Evolutionary conservation across 345 rosid genomes (phyloP).

Genomic region (Populus pruinosa): DNA sequence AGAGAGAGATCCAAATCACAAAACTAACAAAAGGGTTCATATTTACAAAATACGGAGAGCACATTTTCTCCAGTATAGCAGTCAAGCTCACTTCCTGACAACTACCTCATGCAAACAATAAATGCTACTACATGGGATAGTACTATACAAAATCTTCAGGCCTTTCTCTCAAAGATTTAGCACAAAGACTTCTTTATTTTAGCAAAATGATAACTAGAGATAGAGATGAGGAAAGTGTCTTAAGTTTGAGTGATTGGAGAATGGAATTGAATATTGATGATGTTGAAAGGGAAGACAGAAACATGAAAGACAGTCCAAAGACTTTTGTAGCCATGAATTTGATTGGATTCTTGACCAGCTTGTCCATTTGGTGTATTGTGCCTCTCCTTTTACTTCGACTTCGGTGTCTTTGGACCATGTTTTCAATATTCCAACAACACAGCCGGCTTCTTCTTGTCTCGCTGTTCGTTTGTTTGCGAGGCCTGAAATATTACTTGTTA

Average conservation of each 20-base stretch:
- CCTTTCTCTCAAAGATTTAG: background rate
- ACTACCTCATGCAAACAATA: background rate
- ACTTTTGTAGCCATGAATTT: background rate
- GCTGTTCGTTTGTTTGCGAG: background rate
- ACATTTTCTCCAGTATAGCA: constrained; percentile 4
- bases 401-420: background rate
- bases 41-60: background rate
- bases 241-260: background rate
- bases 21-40: constrained; percentile 4
- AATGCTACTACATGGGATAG: background rate
- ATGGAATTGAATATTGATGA: background rate
- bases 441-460: background rate
- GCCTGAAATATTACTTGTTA: accelerated
- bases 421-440: background rate
- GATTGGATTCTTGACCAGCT: background rate
- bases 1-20: constrained; percentile 4
- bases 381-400: background rate
- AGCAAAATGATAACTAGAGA: background rate
- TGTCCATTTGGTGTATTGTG: background rate
- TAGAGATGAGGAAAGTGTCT: background rate
- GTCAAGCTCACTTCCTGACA: background rate
- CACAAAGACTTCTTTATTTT: background rate
- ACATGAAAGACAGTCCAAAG: constrained; percentile 2
- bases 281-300: constrained; percentile 8
- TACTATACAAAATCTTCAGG: background rate